These are phyloP conservation scores for Aspergillus egyptiacus DNA, from an alignment of 495 filamentous ascomycete species.

Conservation along the genomic window DNA sequence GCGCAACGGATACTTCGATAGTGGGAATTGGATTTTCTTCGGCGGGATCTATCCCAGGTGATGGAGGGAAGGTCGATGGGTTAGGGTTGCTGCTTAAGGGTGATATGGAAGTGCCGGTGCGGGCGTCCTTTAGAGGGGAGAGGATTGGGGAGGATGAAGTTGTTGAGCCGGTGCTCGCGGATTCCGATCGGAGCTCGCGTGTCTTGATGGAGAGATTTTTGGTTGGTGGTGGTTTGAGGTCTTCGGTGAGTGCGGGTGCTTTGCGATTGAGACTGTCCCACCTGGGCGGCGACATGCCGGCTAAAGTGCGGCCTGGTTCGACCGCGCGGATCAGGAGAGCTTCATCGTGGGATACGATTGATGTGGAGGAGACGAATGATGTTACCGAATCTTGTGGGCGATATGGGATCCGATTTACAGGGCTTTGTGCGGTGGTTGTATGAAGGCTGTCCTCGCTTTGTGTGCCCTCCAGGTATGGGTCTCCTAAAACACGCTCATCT, in stretches of 20 bases:
- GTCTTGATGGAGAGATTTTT: slow-evolving; percentile 15
- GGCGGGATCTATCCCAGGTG: background rate
- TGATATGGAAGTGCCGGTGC: slow-evolving; percentile 15
- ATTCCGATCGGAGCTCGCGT: slow-evolving; percentile 4
- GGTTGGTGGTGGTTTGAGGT: background rate
- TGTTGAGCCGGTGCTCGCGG: slow-evolving; percentile 4
- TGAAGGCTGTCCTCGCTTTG: slow-evolving; percentile 11
- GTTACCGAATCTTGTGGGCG: slow-evolving; percentile 15
- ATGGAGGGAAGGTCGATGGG: slow-evolving; percentile 10
- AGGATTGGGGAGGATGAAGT: slow-evolving; percentile 14
- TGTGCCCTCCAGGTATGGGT: slow-evolving; percentile 1
- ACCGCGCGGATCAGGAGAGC: slow-evolving; percentile 14
- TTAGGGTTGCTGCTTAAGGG: slow-evolving; percentile 6
- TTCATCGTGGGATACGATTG: slow-evolving; percentile 19
- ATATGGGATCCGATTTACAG: slow-evolving; percentile 1
- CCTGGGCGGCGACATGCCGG: slow-evolving; percentile 16
- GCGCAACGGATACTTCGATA: slow-evolving; percentile 36
- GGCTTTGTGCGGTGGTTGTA: slow-evolving; percentile 13
- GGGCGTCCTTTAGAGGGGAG: slow-evolving; percentile 7
- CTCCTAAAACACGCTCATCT: too few relatives aligned
- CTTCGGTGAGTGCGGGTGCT: background rate
- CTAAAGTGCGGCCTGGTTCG: slow-evolving; percentile 14
- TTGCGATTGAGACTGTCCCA: slow-evolving; percentile 25
- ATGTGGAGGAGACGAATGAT: slow-evolving; percentile 19
- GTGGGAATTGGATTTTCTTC: slow-evolving; percentile 17